Evolutionary conservation across 768 basidiomycete genomes (phyloP).

Genomic region (Trichaptum fuscoviolaceum): DNA sequence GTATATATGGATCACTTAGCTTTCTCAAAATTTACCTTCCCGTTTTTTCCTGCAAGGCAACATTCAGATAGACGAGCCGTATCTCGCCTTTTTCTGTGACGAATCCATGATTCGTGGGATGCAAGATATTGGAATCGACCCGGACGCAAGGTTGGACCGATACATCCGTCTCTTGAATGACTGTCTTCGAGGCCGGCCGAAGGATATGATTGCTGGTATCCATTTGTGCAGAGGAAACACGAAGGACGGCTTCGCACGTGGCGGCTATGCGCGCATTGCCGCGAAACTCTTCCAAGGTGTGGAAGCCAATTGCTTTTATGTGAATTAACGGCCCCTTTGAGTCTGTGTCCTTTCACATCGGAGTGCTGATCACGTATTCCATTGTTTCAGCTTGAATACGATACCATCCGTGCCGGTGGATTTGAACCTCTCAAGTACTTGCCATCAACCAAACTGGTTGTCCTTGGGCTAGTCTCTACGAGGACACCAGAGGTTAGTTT

Average conservation of each 20-base stretch:
- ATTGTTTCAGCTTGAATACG: slow-evolving; percentile 15
- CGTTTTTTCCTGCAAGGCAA: slow-evolving; percentile 8
- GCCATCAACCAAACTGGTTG: slow-evolving; percentile 11
- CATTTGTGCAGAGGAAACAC: slow-evolving; percentile 18
- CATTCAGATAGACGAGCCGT: slow-evolving; percentile 27
- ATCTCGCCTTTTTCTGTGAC: slow-evolving; percentile 25
- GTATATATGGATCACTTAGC: neutral
- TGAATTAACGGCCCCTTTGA: slow-evolving; percentile 6
- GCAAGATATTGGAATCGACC: slow-evolving; percentile 23
- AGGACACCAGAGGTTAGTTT: slow-evolving; percentile 11
- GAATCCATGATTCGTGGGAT: slow-evolving; percentile 28
- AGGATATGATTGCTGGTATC: slow-evolving; percentile 15
- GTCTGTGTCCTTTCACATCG: neutral
- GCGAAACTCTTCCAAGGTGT: slow-evolving; percentile 15
- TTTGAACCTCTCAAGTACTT: slow-evolving; percentile 16
- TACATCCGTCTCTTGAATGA: slow-evolving; percentile 26
- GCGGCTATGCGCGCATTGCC: slow-evolving; percentile 12
- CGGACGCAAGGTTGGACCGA: slow-evolving; percentile 23
- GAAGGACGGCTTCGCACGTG: slow-evolving; percentile 17
- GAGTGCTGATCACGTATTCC: neutral
- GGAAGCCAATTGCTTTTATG: slow-evolving; percentile 17
- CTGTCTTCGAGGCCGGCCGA: slow-evolving; percentile 15
- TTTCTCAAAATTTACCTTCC: neutral
- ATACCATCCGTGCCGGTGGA: slow-evolving; percentile 15
- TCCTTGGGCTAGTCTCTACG: slow-evolving; percentile 17